phyloP scores from a whole-genome alignment of 129 eudicot species.

The carrot (Daucus carota) region DNA sequence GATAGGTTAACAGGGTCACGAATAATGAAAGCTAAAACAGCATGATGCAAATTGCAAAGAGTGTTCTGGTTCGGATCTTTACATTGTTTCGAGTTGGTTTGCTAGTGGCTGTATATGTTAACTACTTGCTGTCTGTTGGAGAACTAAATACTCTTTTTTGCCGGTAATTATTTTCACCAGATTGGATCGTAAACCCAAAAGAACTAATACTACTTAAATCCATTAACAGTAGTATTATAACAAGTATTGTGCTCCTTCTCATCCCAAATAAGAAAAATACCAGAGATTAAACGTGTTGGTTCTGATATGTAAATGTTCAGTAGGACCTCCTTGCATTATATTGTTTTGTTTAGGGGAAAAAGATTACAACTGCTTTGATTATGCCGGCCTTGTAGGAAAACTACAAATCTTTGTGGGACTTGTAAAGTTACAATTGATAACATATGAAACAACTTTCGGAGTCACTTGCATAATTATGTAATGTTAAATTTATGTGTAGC shows the following conservation, averaged over 20 bases:
- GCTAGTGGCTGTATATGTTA: neutral
- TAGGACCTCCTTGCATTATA: neutral
- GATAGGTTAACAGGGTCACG: neutral
- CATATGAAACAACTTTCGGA: neutral
- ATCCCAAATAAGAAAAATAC: too few species aligned
- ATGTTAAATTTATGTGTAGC: neutral
- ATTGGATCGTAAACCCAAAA: neutral
- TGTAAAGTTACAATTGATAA: neutral
- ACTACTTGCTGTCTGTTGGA: neutral
- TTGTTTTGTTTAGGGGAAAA: neutral
- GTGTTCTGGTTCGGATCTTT: neutral
- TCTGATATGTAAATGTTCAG: neutral
- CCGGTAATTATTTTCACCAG: too few species aligned
- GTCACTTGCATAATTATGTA: neutral
- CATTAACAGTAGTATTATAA: neutral
- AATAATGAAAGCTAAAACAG: neutral
- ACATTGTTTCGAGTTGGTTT: neutral
- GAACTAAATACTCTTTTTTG: too few species aligned
- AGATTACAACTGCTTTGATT: neutral
- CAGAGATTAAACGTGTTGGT: neutral
- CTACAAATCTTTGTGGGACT: neutral
- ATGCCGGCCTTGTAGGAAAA: neutral
- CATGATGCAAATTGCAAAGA: neutral
- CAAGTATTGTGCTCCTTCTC: neutral
- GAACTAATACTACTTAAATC: neutral